phyloP scores from a whole-genome alignment of 352 stramenopile species.

The Phytophthora pseudosyringae region DNA sequence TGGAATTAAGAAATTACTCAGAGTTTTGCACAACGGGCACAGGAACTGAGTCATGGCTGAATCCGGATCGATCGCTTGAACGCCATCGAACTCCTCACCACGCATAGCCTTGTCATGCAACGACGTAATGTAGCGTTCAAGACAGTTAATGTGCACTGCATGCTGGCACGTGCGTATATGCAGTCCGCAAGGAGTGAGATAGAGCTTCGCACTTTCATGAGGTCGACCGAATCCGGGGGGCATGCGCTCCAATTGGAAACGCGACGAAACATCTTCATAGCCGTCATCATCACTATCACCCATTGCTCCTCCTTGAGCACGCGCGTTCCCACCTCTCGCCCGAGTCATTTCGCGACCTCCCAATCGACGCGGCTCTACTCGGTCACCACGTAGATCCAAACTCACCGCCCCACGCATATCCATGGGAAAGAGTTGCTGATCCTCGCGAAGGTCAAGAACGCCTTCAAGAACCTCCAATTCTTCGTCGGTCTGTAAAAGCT shows the following conservation, averaged over 20 bases:
- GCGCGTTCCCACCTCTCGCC: constrained; percentile 29
- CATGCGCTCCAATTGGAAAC: constrained; percentile 48
- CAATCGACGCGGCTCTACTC: constrained; percentile 32
- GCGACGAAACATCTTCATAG: constrained; percentile 51
- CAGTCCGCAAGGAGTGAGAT: constrained; percentile 78
- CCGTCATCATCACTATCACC: constrained; percentile 64
- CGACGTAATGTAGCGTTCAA: constrained; percentile 87
- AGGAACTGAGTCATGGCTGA: constrained; percentile 92
- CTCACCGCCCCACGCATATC: constrained; percentile 53
- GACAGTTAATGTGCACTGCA: constrained; percentile 86
- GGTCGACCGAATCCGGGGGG: constrained; percentile 54
- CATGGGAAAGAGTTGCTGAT: constrained; percentile 63
- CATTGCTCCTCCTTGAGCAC: constrained; percentile 29
- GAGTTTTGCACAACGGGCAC: constrained; percentile 92
- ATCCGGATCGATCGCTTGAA: constrained; percentile 89
- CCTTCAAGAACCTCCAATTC: constrained; percentile 74
- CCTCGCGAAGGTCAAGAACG: constrained; percentile 69
- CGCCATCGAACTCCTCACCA: constrained; percentile 88
- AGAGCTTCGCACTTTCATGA: constrained; percentile 68
- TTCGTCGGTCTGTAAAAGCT: constrained; percentile 70
- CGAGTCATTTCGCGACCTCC: constrained; percentile 32
- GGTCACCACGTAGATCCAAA: constrained; percentile 43
- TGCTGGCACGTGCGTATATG: constrained; percentile 89
- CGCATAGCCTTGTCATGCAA: constrained; percentile 89
- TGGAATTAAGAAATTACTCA: constrained; percentile 93